Evolutionary conservation across 2,329 filamentous ascomycete genomes (phyloP).

Genomic region (Fusarium protoensiforme): DNA sequence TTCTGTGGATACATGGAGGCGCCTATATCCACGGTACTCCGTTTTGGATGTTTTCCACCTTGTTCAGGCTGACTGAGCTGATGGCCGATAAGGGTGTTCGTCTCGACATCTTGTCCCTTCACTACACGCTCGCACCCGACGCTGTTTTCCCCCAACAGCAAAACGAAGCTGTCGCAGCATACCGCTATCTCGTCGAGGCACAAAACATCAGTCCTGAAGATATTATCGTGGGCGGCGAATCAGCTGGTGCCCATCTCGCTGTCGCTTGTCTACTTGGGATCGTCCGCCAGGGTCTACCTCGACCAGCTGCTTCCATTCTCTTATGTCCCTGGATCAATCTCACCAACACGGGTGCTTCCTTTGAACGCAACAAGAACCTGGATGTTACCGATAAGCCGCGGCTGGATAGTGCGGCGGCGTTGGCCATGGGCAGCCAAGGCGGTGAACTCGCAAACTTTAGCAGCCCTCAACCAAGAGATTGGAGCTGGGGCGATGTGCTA

Average conservation of each 20-base stretch:
- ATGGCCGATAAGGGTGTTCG: not conserved
- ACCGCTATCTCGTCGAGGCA: not conserved
- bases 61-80: slow-evolving; percentile 4
- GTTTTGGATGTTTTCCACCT: slow-evolving; percentile 11
- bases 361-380: slow-evolving; percentile 6
- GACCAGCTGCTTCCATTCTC: not conserved
- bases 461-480: not conserved
- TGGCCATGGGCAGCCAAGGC: not conserved
- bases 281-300: not conserved
- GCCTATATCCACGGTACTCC: not conserved
- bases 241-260: slow-evolving; percentile 3
- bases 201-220: not conserved
- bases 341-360: not conserved
- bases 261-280: slow-evolving; percentile 1
- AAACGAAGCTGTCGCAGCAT: slow-evolving; percentile 1
- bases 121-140: slow-evolving; percentile 2
- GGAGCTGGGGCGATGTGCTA: not conserved
- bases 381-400: not conserved
- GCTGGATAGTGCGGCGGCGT: not conserved
- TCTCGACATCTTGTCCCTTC: slow-evolving; percentile 1
- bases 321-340: slow-evolving; percentile 5
- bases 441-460: not conserved
- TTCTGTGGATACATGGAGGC: slow-evolving; percentile 5
- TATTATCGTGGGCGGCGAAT: slow-evolving; percentile 1
- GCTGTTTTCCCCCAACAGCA: not conserved